Base-by-base conservation (phyloP, 2,329 filamentous ascomycete genomes). In the Cordyceps sp. region DNA sequence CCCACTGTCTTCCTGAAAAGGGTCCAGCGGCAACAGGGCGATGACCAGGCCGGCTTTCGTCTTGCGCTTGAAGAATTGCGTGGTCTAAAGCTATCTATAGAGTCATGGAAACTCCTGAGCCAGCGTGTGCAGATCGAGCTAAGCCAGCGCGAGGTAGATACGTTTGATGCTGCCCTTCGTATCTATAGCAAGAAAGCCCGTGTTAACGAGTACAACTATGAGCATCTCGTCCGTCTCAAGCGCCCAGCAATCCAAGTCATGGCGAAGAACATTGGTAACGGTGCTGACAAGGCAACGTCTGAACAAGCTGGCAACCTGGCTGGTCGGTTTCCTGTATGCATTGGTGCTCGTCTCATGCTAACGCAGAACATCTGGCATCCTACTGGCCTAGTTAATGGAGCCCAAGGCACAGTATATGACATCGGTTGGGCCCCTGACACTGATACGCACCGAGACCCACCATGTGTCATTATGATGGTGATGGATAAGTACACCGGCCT, bases 201-300 rank as follows among this genome's bases (percentile, higher is more conserved):
- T 23, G 7, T 23, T 7, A 23, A 23, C 21, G 21, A 23, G 21
- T 23, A 23, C 21, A 23, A 23, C 21, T 23, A 23, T 12, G 21
- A 23, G 21, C 21, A 23, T 23, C 21, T 28, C 16, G 26, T 28
- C 26, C 26, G 26, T 18, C 26, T 28, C 14, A 28, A 18, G 26
- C 26, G 26, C 12, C 26, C 26, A 28, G 26, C n/a, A 28, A 28
- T 28, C 26, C 26, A 28, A 28, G 26, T 28, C 26, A 28, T 28
- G 26, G 26, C 26, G 26, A 28, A 28, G 26, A 28, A 28, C 16
- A 28, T 28, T 28, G 26, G 26, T 28, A 28, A 28, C 26, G 26
- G 26, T 28, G 26, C 26, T 28, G 26, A 28, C 26, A 28, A 18
- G 12, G 21, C 21, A 23, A 23, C 21, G 12, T 23, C 21, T 23